A percentile compares a stretch with the other conserved stretches of the same genome.
Conservation (phyloP, 1,139 yeast species). For the Magnusiomyces tetraspermus region DNA sequence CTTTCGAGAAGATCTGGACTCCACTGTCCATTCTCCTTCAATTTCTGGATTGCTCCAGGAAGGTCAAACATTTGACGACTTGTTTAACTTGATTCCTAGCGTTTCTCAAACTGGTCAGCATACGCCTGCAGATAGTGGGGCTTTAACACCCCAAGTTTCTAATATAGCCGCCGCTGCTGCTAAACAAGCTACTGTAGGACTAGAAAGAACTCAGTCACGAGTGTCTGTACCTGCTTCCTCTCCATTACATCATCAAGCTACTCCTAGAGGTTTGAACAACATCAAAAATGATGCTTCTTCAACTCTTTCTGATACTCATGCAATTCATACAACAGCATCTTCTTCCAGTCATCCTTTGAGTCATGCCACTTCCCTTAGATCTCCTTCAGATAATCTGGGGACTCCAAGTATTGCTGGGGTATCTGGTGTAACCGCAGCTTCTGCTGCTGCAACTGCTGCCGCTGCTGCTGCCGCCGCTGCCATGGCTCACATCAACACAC, state of each 20-base stretch:
- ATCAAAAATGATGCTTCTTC: not conserved
- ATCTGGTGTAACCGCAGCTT: not conserved
- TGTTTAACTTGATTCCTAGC: constrained; percentile 19
- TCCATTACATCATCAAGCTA: not conserved
- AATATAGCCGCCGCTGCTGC: constrained; percentile 2
- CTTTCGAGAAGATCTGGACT: constrained; percentile 79
- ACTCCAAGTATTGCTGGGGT: not conserved
- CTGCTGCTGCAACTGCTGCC: not conserved
- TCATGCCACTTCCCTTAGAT: not conserved
- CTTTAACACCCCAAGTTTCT: not conserved
- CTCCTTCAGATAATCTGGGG: not conserved
- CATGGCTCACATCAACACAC: not conserved
- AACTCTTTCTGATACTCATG: not conserved
- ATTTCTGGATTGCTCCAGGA: constrained; percentile 67
- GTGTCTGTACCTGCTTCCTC: not conserved
- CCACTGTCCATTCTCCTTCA: constrained; percentile 84
- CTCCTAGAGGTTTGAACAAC: not conserved
- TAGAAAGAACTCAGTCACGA: not conserved
- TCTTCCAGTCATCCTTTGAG: not conserved
- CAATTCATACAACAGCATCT: not conserved
- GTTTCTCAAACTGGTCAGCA: constrained; percentile 7
- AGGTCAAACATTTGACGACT: constrained; percentile 31
- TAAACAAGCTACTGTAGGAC: not conserved
- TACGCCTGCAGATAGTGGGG: constrained; percentile 6
- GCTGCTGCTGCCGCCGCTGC: not conserved